Conservation (phyloP, 805 yeast genomes). For the Sporopachydermia lactativora region DNA sequence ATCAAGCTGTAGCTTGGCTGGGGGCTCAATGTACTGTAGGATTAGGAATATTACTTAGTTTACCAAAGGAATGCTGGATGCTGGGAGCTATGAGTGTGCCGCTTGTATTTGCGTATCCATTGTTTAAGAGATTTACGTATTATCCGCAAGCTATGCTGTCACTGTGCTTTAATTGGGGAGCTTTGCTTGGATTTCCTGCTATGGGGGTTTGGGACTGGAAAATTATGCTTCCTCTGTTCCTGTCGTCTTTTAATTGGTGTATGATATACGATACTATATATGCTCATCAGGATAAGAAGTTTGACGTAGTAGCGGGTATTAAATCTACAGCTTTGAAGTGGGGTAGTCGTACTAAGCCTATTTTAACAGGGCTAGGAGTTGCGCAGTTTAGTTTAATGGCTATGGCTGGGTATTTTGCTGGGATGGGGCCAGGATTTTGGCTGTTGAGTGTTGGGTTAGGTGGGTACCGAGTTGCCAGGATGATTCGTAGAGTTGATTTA, state of each 20-base stretch:
- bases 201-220: slow-evolving; percentile 72
- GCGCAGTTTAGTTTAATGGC: slow-evolving; percentile 55
- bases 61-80: slow-evolving; percentile 73
- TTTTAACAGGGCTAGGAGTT: slow-evolving; percentile 46
- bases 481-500: slow-evolving; percentile 63
- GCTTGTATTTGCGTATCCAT: slow-evolving; percentile 76
- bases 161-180: slow-evolving; percentile 88
- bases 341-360: slow-evolving; percentile 67
- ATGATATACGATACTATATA: slow-evolving; percentile 93
- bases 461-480: slow-evolving; percentile 48
- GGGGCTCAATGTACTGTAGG: slow-evolving; percentile 69
- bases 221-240: slow-evolving; percentile 65
- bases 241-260: slow-evolving; percentile 79
- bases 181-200: slow-evolving; percentile 88
- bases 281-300: slow-evolving; percentile 93
- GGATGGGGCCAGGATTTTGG: slow-evolving; percentile 80
- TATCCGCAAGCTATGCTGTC: slow-evolving; percentile 84
- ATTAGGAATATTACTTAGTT: slow-evolving; percentile 46
- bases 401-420: slow-evolving; percentile 57
- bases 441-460: slow-evolving; percentile 47
- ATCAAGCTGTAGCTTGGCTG: slow-evolving; percentile 56
- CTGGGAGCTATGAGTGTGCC: slow-evolving; percentile 73
- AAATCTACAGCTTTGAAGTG: slow-evolving; percentile 93
- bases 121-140: slow-evolving; percentile 88
- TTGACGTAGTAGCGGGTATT: slow-evolving; percentile 82